Conservation (phyloP, 2,329 filamentous ascomycete genomes). For the Aspergillus aculeatinus region DNA sequence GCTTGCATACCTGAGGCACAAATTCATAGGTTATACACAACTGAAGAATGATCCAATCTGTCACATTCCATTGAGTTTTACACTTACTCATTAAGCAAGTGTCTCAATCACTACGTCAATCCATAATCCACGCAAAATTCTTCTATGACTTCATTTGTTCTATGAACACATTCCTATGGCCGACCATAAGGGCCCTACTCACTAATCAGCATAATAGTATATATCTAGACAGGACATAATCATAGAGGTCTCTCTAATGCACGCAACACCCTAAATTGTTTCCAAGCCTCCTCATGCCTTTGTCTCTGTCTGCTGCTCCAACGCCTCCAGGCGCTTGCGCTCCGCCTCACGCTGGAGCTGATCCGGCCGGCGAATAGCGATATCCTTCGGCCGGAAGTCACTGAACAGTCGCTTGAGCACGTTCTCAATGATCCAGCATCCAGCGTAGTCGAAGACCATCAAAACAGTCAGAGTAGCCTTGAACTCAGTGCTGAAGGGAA, state of each 20-base stretch:
- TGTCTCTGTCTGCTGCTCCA: conserved; percentile 41
- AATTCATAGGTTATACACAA: background rate
- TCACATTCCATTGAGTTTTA: background rate
- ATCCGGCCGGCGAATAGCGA: conserved; percentile 80
- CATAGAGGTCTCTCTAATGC: background rate
- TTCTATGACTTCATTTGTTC: background rate
- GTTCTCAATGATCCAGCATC: conserved; percentile 86
- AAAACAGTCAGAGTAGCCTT: conserved; percentile 77
- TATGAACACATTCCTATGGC: conserved; percentile 4
- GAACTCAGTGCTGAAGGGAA: conserved; percentile 86
- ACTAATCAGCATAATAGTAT: conserved; percentile 3
- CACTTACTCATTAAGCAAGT: too few species aligned
- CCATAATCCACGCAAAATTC: background rate
- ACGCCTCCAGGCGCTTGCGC: conserved; percentile 62
- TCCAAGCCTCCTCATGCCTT: conserved; percentile 28
- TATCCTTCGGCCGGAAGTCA: conserved; percentile 91
- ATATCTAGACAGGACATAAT: conserved; percentile 6
- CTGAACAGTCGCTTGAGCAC: conserved; percentile 81
- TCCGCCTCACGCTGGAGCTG: conserved; percentile 75
- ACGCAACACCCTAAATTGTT: background rate
- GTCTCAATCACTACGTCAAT: background rate
- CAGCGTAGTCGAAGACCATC: conserved; percentile 85
- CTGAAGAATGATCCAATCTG: too few species aligned
- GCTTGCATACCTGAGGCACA: conserved; percentile 15
- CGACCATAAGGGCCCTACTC: background rate